Conservation (phyloP, 2,329 filamentous ascomycete genomes). For the Scytalidium lignicola region DNA sequence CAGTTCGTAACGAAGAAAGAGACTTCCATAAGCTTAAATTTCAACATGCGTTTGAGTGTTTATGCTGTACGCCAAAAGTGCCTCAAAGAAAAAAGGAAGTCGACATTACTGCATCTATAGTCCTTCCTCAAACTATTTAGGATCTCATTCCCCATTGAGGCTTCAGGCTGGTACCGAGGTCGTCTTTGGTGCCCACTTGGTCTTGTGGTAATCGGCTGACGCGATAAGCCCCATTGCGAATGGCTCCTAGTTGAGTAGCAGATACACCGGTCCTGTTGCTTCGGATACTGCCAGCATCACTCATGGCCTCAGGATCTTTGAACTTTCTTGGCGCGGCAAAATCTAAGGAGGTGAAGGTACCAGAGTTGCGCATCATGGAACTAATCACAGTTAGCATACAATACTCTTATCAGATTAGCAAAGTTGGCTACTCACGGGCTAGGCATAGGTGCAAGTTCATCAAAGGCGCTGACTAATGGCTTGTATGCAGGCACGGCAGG, state of each 20-base stretch:
- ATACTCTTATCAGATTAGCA: not conserved
- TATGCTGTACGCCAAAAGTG: not conserved
- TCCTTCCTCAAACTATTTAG: slow-evolving; percentile 1
- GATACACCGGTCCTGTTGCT: slow-evolving; percentile 62
- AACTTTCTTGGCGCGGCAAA: slow-evolving; percentile 76
- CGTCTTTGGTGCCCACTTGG: slow-evolving; percentile 59
- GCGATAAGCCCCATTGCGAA: slow-evolving; percentile 64
- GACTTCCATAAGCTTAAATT: not conserved
- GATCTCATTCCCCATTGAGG: slow-evolving; percentile 32
- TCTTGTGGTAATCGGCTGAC: slow-evolving; percentile 62
- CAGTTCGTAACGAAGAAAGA: not conserved
- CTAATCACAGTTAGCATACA: slow-evolving; percentile 35
- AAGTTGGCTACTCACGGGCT: slow-evolving; percentile 68
- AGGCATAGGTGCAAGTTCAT: slow-evolving; percentile 78
- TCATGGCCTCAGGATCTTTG: slow-evolving; percentile 53
- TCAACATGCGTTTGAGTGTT: not conserved
- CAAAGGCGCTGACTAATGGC: slow-evolving; percentile 78
- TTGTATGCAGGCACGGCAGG: slow-evolving; percentile 67
- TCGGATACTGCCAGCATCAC: slow-evolving; percentile 61
- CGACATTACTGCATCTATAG: slow-evolving; percentile 10
- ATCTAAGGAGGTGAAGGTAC: slow-evolving; percentile 73
- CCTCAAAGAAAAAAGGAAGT: slow-evolving; percentile 1
- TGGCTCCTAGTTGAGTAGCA: slow-evolving; percentile 49
- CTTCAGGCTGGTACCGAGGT: slow-evolving; percentile 43
- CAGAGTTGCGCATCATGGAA: slow-evolving; percentile 69